Evolutionary conservation across 306 rosid species (phyloP), one percentile per base, ranked within the genome.

Genomic region (Neltuma alba): DNA sequence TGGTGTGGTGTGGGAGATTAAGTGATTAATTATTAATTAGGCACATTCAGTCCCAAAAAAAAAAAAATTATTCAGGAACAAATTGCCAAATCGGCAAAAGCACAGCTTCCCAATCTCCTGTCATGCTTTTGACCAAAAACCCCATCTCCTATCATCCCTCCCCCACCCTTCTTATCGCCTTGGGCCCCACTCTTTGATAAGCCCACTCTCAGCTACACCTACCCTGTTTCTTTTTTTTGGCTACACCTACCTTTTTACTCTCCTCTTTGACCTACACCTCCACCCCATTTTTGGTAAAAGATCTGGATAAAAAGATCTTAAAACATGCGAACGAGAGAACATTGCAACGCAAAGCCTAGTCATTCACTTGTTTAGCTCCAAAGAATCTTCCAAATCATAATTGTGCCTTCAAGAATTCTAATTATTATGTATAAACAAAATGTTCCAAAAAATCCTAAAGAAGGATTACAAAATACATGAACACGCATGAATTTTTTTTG

Each of bases 141-240:
- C n/a, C n/a, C n/a, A n/a, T n/a, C 13, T 20, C 92, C 82, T 87
- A 90, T 87, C 89, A 62, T 15, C 70, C 72, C 23, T n/a, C 58
- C 27, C 72, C 60, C 79, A 33, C 71, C 10, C 1, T 0, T 58
- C 89, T 85, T 86, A 83, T 88, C 92, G 65, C 7, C 83, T 79
- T 83, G 87, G 86, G 30, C 78, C 80, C 79, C 58, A 45, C 67
- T 79, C 44, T 15, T 65, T 82, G 85, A 84, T 79, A 86, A 84
- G 88, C 20, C 83, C 65, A 37, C 48, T 15, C 28, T 60, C 72
- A 12, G n/a, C n/a, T n/a, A n/a, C n/a, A n/a, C 30, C 21, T 3
- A 5, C 76, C 20, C 41, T 47, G n/a, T n/a, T n/a, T n/a, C 54
- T 40, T 40, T 14, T 40, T 14, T 40, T 40, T 40, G 13, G 9